Conservation (phyloP, 768 basidiomycete genomes). For the Kwoniella sp. region DNA sequence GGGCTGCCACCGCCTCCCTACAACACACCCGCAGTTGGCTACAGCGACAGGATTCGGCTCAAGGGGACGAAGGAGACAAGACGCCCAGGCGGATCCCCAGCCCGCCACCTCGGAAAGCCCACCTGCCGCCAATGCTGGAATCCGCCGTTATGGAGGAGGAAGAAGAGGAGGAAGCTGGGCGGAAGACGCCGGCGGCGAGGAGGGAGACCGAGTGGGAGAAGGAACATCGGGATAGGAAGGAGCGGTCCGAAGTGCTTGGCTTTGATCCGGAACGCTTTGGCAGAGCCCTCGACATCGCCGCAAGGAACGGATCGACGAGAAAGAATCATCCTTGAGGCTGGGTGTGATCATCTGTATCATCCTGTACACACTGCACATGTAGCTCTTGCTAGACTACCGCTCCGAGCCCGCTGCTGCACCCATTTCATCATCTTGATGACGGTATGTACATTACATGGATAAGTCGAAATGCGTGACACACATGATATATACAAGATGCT, state of each 20-base stretch:
- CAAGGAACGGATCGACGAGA: constrained; percentile 4
- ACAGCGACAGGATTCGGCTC: neutral
- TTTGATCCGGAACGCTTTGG: constrained; percentile 13
- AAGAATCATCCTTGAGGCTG: too few species aligned
- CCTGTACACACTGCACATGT: too few species aligned
- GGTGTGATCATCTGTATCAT: too few species aligned
- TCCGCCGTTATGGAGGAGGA: constrained; percentile 4
- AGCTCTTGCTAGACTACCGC: too few species aligned
- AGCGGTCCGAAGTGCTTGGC: constrained; percentile 1
- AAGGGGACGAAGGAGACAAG: constrained; percentile 4
- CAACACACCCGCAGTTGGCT: neutral
- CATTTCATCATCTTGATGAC: too few species aligned
- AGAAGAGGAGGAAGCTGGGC: neutral
- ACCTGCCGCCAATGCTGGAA: neutral
- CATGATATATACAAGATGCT: too few species aligned
- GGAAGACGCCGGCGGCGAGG: neutral
- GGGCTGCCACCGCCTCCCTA: neutral
- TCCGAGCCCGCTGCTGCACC: too few species aligned
- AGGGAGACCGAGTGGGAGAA: neutral
- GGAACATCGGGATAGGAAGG: neutral
- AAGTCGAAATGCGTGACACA: too few species aligned
- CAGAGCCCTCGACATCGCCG: constrained; percentile 2
- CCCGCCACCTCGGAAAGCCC: constrained; percentile 6
- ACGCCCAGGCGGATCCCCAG: constrained; percentile 12
- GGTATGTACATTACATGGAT: too few species aligned